These are phyloP conservation scores for Amanita molliuscula DNA, from an alignment of 768 basidiomycete species.

Conservation along the genomic window DNA sequence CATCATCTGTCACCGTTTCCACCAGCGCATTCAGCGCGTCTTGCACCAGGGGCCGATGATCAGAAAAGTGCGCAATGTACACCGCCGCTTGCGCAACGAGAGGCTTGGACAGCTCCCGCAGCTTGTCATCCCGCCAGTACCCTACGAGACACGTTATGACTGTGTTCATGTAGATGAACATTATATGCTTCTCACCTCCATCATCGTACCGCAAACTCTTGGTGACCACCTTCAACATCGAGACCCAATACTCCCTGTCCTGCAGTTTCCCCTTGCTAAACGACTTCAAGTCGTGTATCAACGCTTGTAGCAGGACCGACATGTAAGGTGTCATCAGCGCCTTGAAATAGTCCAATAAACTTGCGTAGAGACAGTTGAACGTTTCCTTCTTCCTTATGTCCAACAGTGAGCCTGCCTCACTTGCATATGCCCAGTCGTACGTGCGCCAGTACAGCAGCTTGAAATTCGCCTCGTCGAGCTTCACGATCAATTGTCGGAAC, in stretches of 20 bases:
- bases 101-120: conserved; percentile 48
- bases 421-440: conserved; percentile 90
- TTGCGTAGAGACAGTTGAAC: conserved; percentile 65
- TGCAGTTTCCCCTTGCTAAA: conserved; percentile 26
- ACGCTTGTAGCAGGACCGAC: conserved; percentile 60
- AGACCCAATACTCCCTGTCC: conserved; percentile 48
- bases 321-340: conserved; percentile 89
- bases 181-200: conserved; percentile 45
- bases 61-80: conserved; percentile 17
- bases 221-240: conserved; percentile 48
- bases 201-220: conserved; percentile 75
- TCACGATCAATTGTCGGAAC: conserved; percentile 84
- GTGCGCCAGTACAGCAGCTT: conserved; percentile 82
- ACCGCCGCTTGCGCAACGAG: conserved; percentile 59
- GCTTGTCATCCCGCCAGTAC: conserved; percentile 85
- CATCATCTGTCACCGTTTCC: conserved; percentile 43
- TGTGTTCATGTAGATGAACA: background rate
- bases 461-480: conserved; percentile 89
- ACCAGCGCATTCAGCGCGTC: conserved; percentile 47
- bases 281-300: conserved; percentile 48
- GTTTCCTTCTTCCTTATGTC: conserved; percentile 39
- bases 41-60: conserved; percentile 21
- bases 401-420: conserved; percentile 31
- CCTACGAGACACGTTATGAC: conserved; percentile 30
- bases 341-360: conserved; percentile 83